Evolutionary conservation across 805 yeast species (phyloP), one percentile per base, ranked within the genome.

Genomic region (Saccharomycopsis sp.): DNA sequence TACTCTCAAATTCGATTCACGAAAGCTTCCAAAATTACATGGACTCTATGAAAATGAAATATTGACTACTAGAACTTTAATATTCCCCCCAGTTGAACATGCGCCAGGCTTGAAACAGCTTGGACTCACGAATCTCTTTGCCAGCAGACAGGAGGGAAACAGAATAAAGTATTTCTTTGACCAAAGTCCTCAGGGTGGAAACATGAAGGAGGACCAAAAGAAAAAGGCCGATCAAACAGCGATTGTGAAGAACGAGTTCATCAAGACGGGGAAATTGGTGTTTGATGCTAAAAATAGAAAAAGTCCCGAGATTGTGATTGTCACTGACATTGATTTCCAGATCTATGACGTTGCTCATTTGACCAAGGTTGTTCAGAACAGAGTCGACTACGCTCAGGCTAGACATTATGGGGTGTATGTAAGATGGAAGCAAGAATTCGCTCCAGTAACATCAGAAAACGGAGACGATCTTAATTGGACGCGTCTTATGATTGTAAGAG

Each of bases 391-490:
- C 69, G 96, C 96, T 3, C 88, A 86, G 70, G 76, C 75, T 12
- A 91, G 89, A 67, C 81, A 81, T 44, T 93, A 85, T 70, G 98
- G 97, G 35, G 72, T 90, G 25, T 93, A 90, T 67, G 82, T 88
- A 23, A 80, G 97, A 61, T 91, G 93, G 89, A 70, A 79, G 38
- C 92, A 89, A 70, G 97, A 94, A 69, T 92, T 89, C 71, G 67
- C 81, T 17, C 92, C 93, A 5, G 64, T 78, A 15, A 65, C 86
- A 58, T 77, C 81, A 57, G 76, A 77, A 42, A 70, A 77, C 65
- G 71, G 74, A 60, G 70, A 72, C 62, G 71, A 82, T 63, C 73
- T 74, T 58, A 72, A 76, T 29, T 88, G 96, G 94, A 79, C 83
- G 35, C 82, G 85, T 63, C 67, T 85, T 29, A 79, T 81, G 58